A percentile compares a stretch with the other conserved stretches of the same genome.
phyloP scores from a whole-genome alignment of 1,284 basidiomycete genomes.

The Trametes polyzona region DNA sequence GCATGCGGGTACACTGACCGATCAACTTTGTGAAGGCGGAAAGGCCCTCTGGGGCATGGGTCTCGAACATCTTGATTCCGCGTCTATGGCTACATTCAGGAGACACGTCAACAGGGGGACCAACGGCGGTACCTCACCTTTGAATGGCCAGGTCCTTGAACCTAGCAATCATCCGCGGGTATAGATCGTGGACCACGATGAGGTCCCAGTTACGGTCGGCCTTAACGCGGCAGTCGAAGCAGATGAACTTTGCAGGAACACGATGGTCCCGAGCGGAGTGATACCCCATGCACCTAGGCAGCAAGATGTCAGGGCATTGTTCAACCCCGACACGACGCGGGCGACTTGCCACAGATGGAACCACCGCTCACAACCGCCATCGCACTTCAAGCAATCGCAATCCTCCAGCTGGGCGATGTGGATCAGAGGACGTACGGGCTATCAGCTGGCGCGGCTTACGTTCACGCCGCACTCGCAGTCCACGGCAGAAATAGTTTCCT shows the following conservation, averaged over 20 bases:
- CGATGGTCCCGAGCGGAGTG: constrained; percentile 60
- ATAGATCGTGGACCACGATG: constrained; percentile 56
- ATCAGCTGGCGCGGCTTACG: constrained; percentile 39
- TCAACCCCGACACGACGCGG: background rate
- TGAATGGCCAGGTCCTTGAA: constrained; percentile 72
- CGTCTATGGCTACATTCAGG: constrained; percentile 47
- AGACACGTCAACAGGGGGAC: background rate
- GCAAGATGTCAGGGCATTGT: no score
- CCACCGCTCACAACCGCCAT: constrained; percentile 70
- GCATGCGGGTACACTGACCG: constrained; percentile 43
- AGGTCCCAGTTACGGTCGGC: constrained; percentile 69
- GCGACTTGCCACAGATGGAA: constrained; percentile 69
- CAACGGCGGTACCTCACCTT: constrained; percentile 47
- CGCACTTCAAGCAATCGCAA: constrained; percentile 61
- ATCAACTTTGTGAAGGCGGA: constrained; percentile 61
- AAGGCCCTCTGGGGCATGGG: constrained; percentile 48
- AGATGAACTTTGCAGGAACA: constrained; percentile 60
- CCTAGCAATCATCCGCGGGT: constrained; percentile 60
- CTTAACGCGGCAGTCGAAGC: constrained; percentile 72
- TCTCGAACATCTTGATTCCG: constrained; percentile 73
- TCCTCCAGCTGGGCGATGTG: constrained; percentile 38
- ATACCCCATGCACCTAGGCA: constrained; percentile 81
- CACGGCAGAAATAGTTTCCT: constrained; percentile 27
- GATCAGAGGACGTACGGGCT: background rate
- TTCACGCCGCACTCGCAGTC: constrained; percentile 69